Percentiles rank a stretch among this genome's conserved stretches.
phyloP scores from a whole-genome alignment of 2,329 filamentous ascomycete species.

The Xylariaceae sp. region DNA sequence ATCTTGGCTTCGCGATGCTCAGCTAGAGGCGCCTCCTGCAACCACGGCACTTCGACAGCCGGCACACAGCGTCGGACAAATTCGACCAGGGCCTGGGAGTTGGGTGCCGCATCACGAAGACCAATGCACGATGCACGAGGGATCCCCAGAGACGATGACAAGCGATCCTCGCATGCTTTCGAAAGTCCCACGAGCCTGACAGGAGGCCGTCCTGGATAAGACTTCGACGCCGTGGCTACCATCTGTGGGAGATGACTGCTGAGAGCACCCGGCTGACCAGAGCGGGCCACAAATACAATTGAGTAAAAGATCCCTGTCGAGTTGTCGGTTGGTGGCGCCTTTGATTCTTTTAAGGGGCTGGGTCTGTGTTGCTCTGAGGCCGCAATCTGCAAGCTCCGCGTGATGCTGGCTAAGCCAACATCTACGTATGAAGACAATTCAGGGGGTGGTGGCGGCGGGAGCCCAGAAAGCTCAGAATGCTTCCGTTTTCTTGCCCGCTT shows the following conservation, averaged over 20 bases:
- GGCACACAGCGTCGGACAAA: conserved; percentile 47
- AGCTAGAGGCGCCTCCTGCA: conserved; percentile 34
- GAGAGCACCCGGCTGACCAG: conserved; percentile 50
- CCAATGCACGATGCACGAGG: conserved; percentile 59
- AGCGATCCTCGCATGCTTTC: conserved; percentile 47
- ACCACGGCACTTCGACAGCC: conserved; percentile 48
- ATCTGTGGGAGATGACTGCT: conserved; percentile 54
- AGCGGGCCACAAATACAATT: conserved; percentile 50
- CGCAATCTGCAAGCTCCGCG: conserved; percentile 45
- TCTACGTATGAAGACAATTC: conserved; percentile 52
- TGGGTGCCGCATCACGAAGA: conserved; percentile 47
- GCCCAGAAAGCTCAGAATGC: conserved; percentile 24
- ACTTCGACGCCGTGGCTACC: conserved; percentile 41
- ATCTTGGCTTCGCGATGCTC: conserved; percentile 41
- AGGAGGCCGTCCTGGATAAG: conserved; percentile 27
- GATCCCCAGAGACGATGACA: conserved; percentile 51
- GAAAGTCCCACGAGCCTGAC: conserved; percentile 57
- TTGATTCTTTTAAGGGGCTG: not conserved
- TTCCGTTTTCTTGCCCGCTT: conserved; percentile 50
- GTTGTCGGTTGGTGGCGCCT: conserved; percentile 1
- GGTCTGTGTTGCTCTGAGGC: conserved; percentile 15
- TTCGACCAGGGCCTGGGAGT: conserved; percentile 47
- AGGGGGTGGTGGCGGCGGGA: conserved; percentile 32
- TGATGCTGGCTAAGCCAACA: conserved; percentile 58
- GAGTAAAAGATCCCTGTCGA: conserved; percentile 30